phyloP scores from a whole-genome alignment of 768 basidiomycete species.

The Leccinum uliginosum region DNA sequence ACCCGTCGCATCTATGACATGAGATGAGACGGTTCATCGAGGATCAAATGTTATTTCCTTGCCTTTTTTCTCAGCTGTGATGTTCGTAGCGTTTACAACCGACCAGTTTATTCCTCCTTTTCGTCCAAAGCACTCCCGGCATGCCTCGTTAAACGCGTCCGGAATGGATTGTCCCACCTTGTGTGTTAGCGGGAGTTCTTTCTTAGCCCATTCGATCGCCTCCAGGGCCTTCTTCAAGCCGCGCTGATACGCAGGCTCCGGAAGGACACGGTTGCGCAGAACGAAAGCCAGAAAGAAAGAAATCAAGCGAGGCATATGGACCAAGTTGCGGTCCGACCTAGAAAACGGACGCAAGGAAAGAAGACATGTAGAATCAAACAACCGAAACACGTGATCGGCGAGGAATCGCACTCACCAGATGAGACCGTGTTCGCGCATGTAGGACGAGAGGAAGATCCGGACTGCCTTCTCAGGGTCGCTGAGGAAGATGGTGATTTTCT shows the following conservation, averaged over 20 bases:
- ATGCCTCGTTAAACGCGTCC: conserved; percentile 46
- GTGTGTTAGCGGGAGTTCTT: conserved; percentile 41
- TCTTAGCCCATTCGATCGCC: conserved; percentile 36
- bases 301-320: conserved; percentile 49
- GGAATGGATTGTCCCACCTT: conserved; percentile 37
- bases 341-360: not conserved
- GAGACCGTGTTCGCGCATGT: conserved; percentile 63
- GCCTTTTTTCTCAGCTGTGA: conserved; percentile 8
- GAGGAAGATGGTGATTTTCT: conserved; percentile 50
- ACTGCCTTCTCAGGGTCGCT: conserved; percentile 54
- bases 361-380: not conserved
- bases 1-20: conserved; percentile 4
- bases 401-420: conserved; percentile 48
- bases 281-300: conserved; percentile 60
- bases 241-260: conserved; percentile 42
- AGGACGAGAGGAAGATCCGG: conserved; percentile 67
- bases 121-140: conserved; percentile 45
- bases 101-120: conserved; percentile 39
- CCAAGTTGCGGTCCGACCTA: conserved; percentile 48
- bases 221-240: conserved; percentile 44
- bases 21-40: conserved; percentile 6
- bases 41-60: not conserved
- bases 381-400: not conserved
- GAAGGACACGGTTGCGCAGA: conserved; percentile 51
- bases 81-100: conserved; percentile 6